Evolutionary conservation across 768 basidiomycete species (phyloP), one percentile per base, ranked within the genome.

Genomic region (Tulasnella sp.): DNA sequence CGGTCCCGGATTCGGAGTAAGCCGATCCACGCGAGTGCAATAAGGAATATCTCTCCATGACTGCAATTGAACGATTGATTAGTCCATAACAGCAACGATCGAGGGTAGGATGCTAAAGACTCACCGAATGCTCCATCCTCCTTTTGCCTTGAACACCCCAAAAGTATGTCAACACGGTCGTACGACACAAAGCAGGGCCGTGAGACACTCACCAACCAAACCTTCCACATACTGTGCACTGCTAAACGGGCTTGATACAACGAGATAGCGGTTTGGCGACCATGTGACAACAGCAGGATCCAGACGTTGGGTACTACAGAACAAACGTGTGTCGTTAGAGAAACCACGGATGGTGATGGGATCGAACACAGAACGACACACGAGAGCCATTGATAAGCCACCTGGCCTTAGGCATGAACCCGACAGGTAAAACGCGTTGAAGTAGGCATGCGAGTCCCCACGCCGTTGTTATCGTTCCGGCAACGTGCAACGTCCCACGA

Each of bases 371-470:
- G 35, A 27, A 34, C 12, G 14, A 52, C 49, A 7, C 11, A 51
- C 49, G 49, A n/a, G 49, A 51, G 35, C 49, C 32, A 31, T 51
- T 51, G 31, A 51, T 34, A 21, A 51, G 23, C 49, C 49, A 51
- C 23, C 49, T 21, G 21, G 43, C 25, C 14, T 41, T 25, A 21
- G 37, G 29, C 17, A 59, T 25, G 15, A 7, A 29, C 9, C 48
- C 27, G n/a, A 19, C 52, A n/a, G 50, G 51, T 2, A 59, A 27
- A 12, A 59, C 6, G 15, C 58, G 36, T 27, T 59, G 58, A 15
- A 59, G 39, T 29, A 59, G 21, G 49, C 58, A 59, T 12, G 25
- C 48, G 34, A 59, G 35, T 3, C 23, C 58, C 58, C 58, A 59
- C 12, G 40, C n/a, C 21, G 58, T 58, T 14, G 59, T 57, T 1